Conservation (phyloP, 768 basidiomycete genomes). For the Lepiota venenata region DNA sequence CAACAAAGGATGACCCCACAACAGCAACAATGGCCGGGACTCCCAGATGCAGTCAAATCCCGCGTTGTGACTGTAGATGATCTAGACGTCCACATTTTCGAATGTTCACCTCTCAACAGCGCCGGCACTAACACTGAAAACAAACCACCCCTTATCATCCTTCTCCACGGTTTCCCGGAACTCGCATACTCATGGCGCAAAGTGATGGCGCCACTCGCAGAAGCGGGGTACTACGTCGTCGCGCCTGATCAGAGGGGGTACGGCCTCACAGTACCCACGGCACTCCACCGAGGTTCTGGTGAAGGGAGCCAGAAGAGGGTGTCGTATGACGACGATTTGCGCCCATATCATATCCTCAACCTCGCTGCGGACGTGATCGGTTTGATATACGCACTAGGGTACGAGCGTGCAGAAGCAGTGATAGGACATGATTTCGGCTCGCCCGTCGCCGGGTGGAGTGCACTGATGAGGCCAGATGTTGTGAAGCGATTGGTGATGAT, state of each 20-base stretch:
- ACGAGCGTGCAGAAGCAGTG: conserved; percentile 42
- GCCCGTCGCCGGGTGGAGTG: conserved; percentile 46
- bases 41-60: conserved; percentile 32
- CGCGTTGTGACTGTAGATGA: conserved; percentile 41
- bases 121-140: conserved; percentile 5
- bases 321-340: conserved; percentile 46
- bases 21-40: conserved; percentile 5
- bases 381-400: conserved; percentile 49
- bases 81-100: conserved; percentile 50
- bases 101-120: conserved; percentile 31
- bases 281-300: conserved; percentile 9
- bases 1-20: not conserved
- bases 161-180: conserved; percentile 68
- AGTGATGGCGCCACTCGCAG: conserved; percentile 45
- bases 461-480: conserved; percentile 52
- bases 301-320: conserved; percentile 11
- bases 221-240: conserved; percentile 55
- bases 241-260: conserved; percentile 61
- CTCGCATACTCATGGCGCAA: conserved; percentile 66
- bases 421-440: conserved; percentile 66
- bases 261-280: conserved; percentile 32
- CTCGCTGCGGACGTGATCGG: conserved; percentile 48
- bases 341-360: conserved; percentile 48
- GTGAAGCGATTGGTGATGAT: conserved; percentile 56
- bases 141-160: conserved; percentile 44